A percentile compares a stretch with the other conserved stretches of the same genome.
phyloP scores from a whole-genome alignment of 257 asterid genomes.

The Paraleonurus japonicus region DNA sequence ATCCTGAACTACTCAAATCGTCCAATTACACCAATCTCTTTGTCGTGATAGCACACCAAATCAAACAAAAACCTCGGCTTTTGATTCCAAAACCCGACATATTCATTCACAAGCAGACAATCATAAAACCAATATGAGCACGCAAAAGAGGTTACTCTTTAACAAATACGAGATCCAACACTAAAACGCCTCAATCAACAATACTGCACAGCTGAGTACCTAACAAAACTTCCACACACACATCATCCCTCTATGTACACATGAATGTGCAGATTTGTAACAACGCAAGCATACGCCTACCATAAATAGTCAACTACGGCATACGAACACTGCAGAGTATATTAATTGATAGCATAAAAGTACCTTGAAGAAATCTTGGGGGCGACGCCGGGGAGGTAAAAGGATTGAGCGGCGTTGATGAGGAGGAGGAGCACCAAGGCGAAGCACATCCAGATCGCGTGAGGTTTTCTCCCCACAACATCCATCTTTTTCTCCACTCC shows the following conservation, averaged over 20 bases:
- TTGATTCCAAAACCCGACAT: not conserved
- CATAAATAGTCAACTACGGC: not conserved
- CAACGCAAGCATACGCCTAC: not conserved
- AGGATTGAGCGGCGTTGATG: constrained; percentile 48
- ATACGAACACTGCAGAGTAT: not conserved
- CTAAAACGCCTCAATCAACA: constrained; percentile 9
- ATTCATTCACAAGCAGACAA: constrained; percentile 3
- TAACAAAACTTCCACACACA: not conserved
- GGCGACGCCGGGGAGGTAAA: constrained; percentile 97
- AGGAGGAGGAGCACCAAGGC: constrained; percentile 33
- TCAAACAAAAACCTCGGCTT: constrained; percentile 3
- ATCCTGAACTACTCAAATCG: not conserved
- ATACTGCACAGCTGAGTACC: constrained; percentile 7
- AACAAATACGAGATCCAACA: constrained; percentile 18
- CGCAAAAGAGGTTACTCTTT: not conserved
- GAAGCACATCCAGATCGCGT: constrained; percentile 29
- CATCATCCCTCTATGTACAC: not conserved
- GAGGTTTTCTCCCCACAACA: constrained; percentile 36
- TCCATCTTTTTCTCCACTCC: constrained; percentile 29
- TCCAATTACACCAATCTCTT: not conserved
- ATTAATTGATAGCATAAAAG: not conserved
- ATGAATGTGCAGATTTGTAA: not conserved
- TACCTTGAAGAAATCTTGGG: constrained; percentile 80
- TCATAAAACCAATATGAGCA: not conserved
- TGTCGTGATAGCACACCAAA: not conserved